These are phyloP conservation scores for Luzula sylvatica DNA, from an alignment of 176 grass and related monocot species.

Conservation along the genomic window DNA sequence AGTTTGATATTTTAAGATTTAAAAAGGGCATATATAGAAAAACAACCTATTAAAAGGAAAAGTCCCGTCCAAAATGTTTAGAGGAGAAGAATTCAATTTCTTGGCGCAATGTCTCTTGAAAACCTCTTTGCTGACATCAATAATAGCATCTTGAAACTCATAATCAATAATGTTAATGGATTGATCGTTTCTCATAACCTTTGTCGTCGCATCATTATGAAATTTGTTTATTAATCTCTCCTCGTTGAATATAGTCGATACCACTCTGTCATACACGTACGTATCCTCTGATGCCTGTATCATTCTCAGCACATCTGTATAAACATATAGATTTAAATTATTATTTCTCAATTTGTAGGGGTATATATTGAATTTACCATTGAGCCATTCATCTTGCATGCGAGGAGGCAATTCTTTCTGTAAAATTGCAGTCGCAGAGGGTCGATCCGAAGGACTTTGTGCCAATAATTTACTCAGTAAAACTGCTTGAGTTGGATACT, in stretches of 20 bases:
- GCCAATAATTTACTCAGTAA: constrained; percentile 54
- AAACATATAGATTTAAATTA: background rate
- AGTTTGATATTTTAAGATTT: constrained; percentile 1
- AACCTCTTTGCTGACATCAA: constrained; percentile 87
- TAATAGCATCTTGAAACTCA: constrained; percentile 62
- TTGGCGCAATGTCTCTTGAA: constrained; percentile 93
- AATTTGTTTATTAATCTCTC: constrained; percentile 54
- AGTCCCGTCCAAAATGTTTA: constrained; percentile 46
- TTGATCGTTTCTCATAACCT: constrained; percentile 33
- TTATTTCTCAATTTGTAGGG: no score
- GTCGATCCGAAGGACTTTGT: constrained; percentile 70
- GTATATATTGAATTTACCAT: constrained; percentile 52
- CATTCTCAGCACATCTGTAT: constrained; percentile 86
- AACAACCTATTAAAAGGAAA: constrained; percentile 55
- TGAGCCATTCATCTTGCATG: constrained; percentile 95
- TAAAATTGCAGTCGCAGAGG: constrained; percentile 80
- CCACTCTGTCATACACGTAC: constrained; percentile 83
- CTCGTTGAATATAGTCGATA: constrained; percentile 89
- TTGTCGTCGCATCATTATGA: constrained; percentile 43
- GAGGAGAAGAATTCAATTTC: constrained; percentile 69
- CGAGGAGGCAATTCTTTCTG: constrained; percentile 86
- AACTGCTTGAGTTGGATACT: constrained; percentile 49
- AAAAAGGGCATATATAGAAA: constrained; percentile 6
- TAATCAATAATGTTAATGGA: constrained; percentile 29
- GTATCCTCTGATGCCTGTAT: constrained; percentile 85